Conservation (phyloP, 768 basidiomycete genomes). For the Kwoniella europaea region DNA sequence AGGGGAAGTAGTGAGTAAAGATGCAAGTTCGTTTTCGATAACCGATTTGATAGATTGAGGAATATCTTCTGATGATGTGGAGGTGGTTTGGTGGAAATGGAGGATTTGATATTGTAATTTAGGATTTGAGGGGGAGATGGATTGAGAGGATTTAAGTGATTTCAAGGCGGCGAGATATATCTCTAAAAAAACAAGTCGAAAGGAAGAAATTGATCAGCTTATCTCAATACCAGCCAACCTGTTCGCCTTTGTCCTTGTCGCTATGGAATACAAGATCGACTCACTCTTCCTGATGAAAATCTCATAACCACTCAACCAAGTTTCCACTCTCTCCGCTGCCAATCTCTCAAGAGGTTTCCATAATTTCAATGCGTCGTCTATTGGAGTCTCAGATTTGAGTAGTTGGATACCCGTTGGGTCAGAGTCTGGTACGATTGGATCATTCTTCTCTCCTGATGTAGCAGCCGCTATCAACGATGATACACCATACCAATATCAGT, state of each 20-base stretch:
- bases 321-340: slow-evolving; percentile 66
- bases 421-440: slow-evolving; percentile 64
- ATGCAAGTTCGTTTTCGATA: slow-evolving; percentile 62
- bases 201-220: slow-evolving; percentile 7
- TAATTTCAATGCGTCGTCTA: slow-evolving; percentile 76
- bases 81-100: slow-evolving; percentile 67
- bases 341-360: slow-evolving; percentile 68
- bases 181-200: slow-evolving; percentile 61
- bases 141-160: slow-evolving; percentile 68
- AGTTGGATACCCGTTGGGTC: slow-evolving; percentile 82
- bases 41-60: slow-evolving; percentile 64
- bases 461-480: slow-evolving; percentile 26
- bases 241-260: too few relatives aligned
- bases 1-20: slow-evolving; percentile 67
- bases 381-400: slow-evolving; percentile 66
- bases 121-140: slow-evolving; percentile 66
- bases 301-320: slow-evolving; percentile 78
- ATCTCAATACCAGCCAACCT: too few relatives aligned
- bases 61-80: slow-evolving; percentile 64
- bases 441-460: slow-evolving; percentile 42
- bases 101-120: slow-evolving; percentile 74
- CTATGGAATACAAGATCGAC: too few relatives aligned
- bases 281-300: slow-evolving; percentile 79
- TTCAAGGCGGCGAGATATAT: slow-evolving; percentile 78
- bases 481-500: neutral